Base-by-base conservation (phyloP, 2,329 filamentous ascomycete species). In the Aspergillus jensenii region DNA sequence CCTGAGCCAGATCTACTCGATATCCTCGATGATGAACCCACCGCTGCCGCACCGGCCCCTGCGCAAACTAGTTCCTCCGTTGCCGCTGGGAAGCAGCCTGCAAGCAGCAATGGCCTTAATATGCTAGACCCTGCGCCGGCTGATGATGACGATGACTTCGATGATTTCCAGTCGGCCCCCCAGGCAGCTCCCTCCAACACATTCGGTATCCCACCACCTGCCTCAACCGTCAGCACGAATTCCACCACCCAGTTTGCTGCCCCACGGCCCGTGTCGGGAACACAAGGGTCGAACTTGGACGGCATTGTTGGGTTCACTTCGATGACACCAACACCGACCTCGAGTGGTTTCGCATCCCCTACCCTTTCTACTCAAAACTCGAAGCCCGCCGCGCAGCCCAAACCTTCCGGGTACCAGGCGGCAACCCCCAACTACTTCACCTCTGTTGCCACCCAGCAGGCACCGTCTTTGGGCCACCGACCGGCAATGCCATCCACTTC, bases 361-460 rank as follows among this genome's bases (percentile, higher is more conserved):
- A 87, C 89, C 70, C 79, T 81, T 52, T 78, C 51, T 9, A 27
- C 82, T 67, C 60, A 71, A 68, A 52, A 68, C 72, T 60, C 74
- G 56, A 75, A 59, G 60, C 74, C 64, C 67, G 78, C 66, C 67
- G 79, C 72, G 68, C 77, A 80, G 47, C 73, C 82, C 4, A 85
- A 86, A 71, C 82, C 86, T 8, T 74, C 83, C 1, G 84, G 84
- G 48, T 96, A 87, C 77, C 90, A 96, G 76, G 84, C 90, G 2
- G 76, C 87, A 1, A 87, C 89, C 21, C 95, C 95, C 52, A 99
- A 99, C 78, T 99, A 99, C 80, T 99, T 93, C 76, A 92, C 91
- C 53, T 95, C 91, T 0, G 88, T 74, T 14, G 69, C 69, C 25
- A 54, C 74, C 35, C 71, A 76, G 52, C 58, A 57, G 55, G 68